Base-by-base conservation (phyloP, 1,284 basidiomycete species). In the Peniophora sp. region DNA sequence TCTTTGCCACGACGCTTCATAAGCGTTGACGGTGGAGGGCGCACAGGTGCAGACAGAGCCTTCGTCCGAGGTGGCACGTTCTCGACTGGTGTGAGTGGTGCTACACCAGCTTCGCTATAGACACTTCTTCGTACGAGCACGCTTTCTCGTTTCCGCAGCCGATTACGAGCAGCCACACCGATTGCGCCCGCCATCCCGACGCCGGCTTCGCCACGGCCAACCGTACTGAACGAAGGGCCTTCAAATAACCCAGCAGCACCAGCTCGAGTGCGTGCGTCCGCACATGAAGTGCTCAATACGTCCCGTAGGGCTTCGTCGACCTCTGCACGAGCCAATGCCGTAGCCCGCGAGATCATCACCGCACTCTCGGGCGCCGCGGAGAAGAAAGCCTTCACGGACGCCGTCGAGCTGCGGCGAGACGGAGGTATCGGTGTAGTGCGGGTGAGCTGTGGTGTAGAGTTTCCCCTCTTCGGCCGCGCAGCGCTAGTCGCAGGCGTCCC, bases 241-340 rank as follows among this genome's bases (percentile, higher is more conserved):
- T 34, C 34, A 14, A 47, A 18, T 48, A 51, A 59, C 85, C 85
- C 39, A 88, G 69, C 52, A 79, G 77, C 58, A 81, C 79, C 50
- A 3, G 83, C 82, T 49, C 82, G 74, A 34, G 74, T 71, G 32
- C 83, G 74, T n/a, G 81, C 82, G 9, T 72, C 73, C 37, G 81
- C 61, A 54, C 83, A 82, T 17, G 72, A 69, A 52, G 81, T 75
- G 11, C 86, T 87, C 55, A 82, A 76, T 47, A 90, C 78, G 55
- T 90, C 87, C 48, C 75, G 72, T 17, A 90, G 66, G 12, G 76
- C 80, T 44, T 79, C 75, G 56, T 90, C 86, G 34, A 87, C 78
- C 47, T 79, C 75, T 24, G 79, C 73, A 18, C 91, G 81, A 27
- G 84, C 81, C 32, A 78, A 72, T 14, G 77, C 69, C 6, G 88